Conservation (phyloP, 1,284 basidiomycete genomes). For the Naganishia albida region DNA sequence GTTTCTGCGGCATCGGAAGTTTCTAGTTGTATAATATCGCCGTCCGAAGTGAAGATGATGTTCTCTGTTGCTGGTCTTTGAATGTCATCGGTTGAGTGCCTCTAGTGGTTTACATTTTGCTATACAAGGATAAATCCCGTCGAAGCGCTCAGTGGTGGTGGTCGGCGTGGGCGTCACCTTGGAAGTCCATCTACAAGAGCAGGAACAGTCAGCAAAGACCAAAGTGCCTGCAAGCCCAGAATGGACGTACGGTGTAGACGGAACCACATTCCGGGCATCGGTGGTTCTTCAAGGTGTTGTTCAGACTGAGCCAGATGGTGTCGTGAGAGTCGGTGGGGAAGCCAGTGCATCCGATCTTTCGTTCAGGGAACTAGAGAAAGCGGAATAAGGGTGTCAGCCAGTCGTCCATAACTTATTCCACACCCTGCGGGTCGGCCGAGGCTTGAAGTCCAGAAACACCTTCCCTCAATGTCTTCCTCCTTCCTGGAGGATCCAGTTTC, state of each 20-base stretch:
- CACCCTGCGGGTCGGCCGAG: too few relatives aligned
- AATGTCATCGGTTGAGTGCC: constrained; percentile 20
- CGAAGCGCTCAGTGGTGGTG: constrained; percentile 42
- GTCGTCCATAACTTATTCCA: too few relatives aligned
- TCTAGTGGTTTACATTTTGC: constrained; percentile 27
- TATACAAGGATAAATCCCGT: constrained; percentile 29
- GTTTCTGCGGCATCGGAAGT: not conserved
- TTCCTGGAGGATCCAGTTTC: not conserved
- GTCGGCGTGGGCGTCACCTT: constrained; percentile 47
- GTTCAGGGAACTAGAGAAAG: constrained; percentile 66
- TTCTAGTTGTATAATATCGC: not conserved
- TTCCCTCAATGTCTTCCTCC: too few relatives aligned
- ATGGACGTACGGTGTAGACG: constrained; percentile 24
- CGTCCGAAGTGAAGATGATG: not conserved
- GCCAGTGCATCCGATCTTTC: constrained; percentile 88
- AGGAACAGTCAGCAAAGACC: not conserved
- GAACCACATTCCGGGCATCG: constrained; percentile 86
- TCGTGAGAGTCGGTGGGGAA: constrained; percentile 90
- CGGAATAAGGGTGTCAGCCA: too few relatives aligned
- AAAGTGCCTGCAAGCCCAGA: not conserved
- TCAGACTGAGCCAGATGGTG: constrained; percentile 75
- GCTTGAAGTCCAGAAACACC: too few relatives aligned
- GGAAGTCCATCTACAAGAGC: constrained; percentile 53
- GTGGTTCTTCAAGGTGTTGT: constrained; percentile 62
- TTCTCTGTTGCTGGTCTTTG: constrained; percentile 8